phyloP scores from a whole-genome alignment of 1,284 basidiomycete species.

The Erythrobasidium hasegawianum region DNA sequence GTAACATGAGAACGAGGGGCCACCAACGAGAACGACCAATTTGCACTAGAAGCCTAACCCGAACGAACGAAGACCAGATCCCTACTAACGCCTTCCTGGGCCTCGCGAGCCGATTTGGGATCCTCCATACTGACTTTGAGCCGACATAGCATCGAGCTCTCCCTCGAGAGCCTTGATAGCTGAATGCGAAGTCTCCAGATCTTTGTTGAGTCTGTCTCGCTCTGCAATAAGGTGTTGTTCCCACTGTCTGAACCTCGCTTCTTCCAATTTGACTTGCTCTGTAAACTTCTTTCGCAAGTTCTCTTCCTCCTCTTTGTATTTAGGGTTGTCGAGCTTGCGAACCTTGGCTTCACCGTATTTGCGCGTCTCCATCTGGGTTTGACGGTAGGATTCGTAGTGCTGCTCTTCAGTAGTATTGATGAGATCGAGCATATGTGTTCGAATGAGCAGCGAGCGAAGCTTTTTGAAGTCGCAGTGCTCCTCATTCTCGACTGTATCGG shows the following conservation, averaged over 20 bases:
- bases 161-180: slow-evolving; percentile 28
- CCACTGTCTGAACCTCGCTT: slow-evolving; percentile 97
- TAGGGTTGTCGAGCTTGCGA: slow-evolving; percentile 98
- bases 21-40: too few relatives aligned
- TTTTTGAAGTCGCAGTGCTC: slow-evolving; percentile 99
- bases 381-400: slow-evolving; percentile 97
- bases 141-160: slow-evolving; percentile 21
- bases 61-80: too few relatives aligned
- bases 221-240: slow-evolving; percentile 96
- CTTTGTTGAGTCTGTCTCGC: slow-evolving; percentile 94
- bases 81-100: slow-evolving; percentile 10
- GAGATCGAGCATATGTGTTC: slow-evolving; percentile 98
- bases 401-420: slow-evolving; percentile 92
- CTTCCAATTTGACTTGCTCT: slow-evolving; percentile 99
- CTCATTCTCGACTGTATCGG: slow-evolving; percentile 84
- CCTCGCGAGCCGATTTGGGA: slow-evolving; percentile 19
- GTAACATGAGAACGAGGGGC: too few relatives aligned
- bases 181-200: slow-evolving; percentile 79
- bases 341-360: slow-evolving; percentile 99
- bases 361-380: slow-evolving; percentile 99
- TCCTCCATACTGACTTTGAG: slow-evolving; percentile 6
- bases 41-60: too few relatives aligned
- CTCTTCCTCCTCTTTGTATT: slow-evolving; percentile 99
- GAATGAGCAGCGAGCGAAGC: slow-evolving; percentile 88
- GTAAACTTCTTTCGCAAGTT: slow-evolving; percentile 91